Conservation (phyloP, 495 filamentous ascomycete species). For the Penicillium pancosmium region DNA sequence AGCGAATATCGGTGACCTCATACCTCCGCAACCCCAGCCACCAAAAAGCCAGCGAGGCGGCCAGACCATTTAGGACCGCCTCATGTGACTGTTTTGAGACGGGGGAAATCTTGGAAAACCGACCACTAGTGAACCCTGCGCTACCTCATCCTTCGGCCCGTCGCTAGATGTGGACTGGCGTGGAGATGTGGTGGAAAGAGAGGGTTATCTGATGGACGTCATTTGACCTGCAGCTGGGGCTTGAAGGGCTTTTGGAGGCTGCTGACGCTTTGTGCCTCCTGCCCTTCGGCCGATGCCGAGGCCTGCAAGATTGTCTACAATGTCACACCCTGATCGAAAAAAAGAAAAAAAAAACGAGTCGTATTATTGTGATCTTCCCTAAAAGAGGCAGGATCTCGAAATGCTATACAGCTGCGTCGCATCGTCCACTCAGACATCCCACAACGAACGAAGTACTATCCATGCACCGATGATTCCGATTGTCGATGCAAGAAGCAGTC, state of each 20-base stretch:
- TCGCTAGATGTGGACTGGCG: not conserved
- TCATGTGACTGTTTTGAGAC: not conserved
- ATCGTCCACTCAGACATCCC: conserved; percentile 12
- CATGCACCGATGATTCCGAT: conserved; percentile 50
- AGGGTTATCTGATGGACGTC: conserved; percentile 4
- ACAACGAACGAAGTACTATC: conserved; percentile 44
- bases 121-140: conserved; percentile 1
- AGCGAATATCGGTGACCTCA: conserved; percentile 4
- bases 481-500: conserved; percentile 46
- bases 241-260: not conserved
- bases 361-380: conserved; percentile 2
- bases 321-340: not conserved
- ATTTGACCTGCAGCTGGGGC: conserved; percentile 2
- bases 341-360: not conserved
- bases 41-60: not conserved
- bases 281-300: not conserved
- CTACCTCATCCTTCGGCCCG: not conserved
- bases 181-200: not conserved
- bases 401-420: not conserved
- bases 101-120: conserved; percentile 1
- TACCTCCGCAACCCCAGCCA: conserved; percentile 3
- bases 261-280: not conserved
- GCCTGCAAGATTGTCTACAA: not conserved
- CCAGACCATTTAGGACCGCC: conserved; percentile 3
- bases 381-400: conserved; percentile 17